Evolutionary conservation across 2,329 filamentous ascomycete species (phyloP).

Genomic region (Diaporthe destruens): DNA sequence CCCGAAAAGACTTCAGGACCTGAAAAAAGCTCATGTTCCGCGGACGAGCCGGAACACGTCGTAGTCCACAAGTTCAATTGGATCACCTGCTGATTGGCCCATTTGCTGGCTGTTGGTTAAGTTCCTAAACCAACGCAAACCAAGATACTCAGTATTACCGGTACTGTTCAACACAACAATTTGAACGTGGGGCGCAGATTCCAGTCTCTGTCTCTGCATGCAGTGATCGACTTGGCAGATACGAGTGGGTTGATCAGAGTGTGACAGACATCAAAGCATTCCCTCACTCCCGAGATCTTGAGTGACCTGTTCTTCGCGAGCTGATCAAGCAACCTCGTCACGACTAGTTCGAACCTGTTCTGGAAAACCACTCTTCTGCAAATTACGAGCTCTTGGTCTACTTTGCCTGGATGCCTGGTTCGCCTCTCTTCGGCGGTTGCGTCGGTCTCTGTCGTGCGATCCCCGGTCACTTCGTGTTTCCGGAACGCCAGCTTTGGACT

Average conservation of each 20-base stretch:
- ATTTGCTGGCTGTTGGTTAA: not conserved
- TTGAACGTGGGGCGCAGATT: not conserved
- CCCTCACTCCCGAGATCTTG: not conserved
- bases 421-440: not conserved
- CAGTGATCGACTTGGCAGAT: not conserved
- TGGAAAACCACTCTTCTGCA: not conserved
- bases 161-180: too few relatives aligned
- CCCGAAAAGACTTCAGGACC: too few relatives aligned
- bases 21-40: too few relatives aligned
- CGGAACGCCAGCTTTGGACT: not conserved
- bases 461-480: not conserved
- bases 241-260: not conserved
- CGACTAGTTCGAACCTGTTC: not conserved
- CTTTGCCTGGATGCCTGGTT: not conserved
- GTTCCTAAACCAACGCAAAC: not conserved
- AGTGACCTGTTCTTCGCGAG: not conserved
- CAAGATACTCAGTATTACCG: not conserved
- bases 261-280: not conserved
- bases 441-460: not conserved
- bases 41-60: not conserved
- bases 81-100: not conserved
- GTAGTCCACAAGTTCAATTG: not conserved
- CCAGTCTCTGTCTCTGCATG: not conserved
- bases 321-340: not conserved
- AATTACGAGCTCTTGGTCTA: not conserved